Evolutionary conservation across 176 grass and related monocot genomes (phyloP), one percentile per base, ranked within the genome.

Genomic region (Pharus latifolius): DNA sequence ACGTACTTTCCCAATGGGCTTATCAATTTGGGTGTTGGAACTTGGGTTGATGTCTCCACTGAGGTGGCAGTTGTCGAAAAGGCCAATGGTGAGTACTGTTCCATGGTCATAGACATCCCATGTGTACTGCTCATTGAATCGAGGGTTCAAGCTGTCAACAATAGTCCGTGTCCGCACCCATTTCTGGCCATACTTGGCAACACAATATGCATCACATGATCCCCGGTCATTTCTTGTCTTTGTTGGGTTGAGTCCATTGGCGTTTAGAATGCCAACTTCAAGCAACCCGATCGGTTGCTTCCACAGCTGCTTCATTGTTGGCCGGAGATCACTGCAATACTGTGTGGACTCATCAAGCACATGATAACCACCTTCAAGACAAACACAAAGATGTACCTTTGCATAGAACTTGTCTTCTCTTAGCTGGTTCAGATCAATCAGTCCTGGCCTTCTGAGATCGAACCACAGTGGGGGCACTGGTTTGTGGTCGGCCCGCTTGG

Each of bases 161-260:
- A 90, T 80, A 22, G 93, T 97, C 41, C 93, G 89, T 11, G 93
- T 97, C 22, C 93, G 83, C 54, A 97, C 86, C 93, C 93, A 97
- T 78, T 97, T 97, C 51, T 80, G 87, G 10, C 93, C 83, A 64
- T 97, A 97, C 80, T 92, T 97, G 58, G 93, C 93, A 69, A 97
- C 93, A 73, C 93, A 97, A 50, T 90, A 97, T 49, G 93, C 53
- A 56, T 97, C 86, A n/a, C 89, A 92, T 6, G 83, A 87, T n/a
- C 83, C 86, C n/a, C 70, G 73, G 20, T 72, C 52, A 2, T 85
- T 56, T 62, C 67, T 82, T 1, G 88, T 92, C 75, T 84, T 96
- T 46, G 77, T 87, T 42, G 93, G 89, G 9, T 73, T 80, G 16
- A 97, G 89, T 13, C 89, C 89, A 27, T 63, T 43, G 52, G 87